A percentile compares a stretch with the other conserved stretches of the same genome.
phyloP scores from a whole-genome alignment of 768 basidiomycete species.

The Termitomyces bulborhizus region DNA sequence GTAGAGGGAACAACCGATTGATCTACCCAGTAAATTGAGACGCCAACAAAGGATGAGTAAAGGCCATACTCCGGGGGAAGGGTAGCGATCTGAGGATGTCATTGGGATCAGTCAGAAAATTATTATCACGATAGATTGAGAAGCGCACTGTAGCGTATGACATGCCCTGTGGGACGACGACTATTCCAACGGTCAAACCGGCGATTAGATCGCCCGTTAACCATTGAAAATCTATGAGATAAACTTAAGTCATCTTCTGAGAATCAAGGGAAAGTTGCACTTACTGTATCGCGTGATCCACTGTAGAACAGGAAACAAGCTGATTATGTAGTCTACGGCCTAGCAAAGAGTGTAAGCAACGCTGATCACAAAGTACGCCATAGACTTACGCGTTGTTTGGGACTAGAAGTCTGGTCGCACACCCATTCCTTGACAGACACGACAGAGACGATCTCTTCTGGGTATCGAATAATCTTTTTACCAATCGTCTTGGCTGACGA shows the following conservation, averaged over 20 bases:
- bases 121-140: neutral
- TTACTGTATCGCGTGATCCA: slow-evolving; percentile 88
- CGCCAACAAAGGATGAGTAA: slow-evolving; percentile 90
- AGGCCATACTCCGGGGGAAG: slow-evolving; percentile 86
- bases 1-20: neutral
- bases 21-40: slow-evolving; percentile 74
- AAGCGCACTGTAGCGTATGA: slow-evolving; percentile 68
- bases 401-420: slow-evolving; percentile 31
- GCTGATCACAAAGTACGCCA: neutral
- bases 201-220: slow-evolving; percentile 83
- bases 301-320: slow-evolving; percentile 77
- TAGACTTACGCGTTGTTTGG: slow-evolving; percentile 42
- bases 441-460: slow-evolving; percentile 53
- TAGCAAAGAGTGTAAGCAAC: slow-evolving; percentile 22
- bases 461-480: slow-evolving; percentile 55
- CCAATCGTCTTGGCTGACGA: slow-evolving; percentile 38
- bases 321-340: slow-evolving; percentile 56
- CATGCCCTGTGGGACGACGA: slow-evolving; percentile 92
- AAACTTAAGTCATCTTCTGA: neutral
- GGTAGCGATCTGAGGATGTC: slow-evolving; percentile 59
- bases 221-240: slow-evolving; percentile 63
- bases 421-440: slow-evolving; percentile 57
- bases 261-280: slow-evolving; percentile 17
- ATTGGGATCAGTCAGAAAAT: neutral
- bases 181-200: slow-evolving; percentile 90